These are phyloP conservation scores for Eleusine coracana DNA, from an alignment of 176 grass and related monocot genomes.

Conservation along the genomic window DNA sequence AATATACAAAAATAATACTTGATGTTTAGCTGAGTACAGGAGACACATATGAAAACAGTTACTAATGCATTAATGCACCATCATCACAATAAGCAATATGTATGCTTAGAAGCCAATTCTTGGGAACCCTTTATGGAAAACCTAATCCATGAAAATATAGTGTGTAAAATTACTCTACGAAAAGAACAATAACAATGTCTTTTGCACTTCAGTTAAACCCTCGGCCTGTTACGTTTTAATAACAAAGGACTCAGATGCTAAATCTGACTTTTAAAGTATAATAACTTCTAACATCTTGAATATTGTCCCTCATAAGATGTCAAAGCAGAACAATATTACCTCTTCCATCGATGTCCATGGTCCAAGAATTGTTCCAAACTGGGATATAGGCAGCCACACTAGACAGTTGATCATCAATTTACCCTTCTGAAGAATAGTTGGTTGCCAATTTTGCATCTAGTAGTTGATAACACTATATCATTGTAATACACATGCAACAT, in stretches of 20 bases:
- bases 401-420: slow-evolving; percentile 13
- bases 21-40: not conserved
- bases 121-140: not conserved
- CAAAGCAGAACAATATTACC: slow-evolving; percentile 30
- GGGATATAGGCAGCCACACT: not conserved
- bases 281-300: slow-evolving; percentile 33
- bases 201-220: not conserved
- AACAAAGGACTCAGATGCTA: not conserved
- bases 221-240: not conserved
- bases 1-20: too few species aligned
- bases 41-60: not conserved
- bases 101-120: not conserved
- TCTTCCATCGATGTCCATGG: slow-evolving; percentile 19
- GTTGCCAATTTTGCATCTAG: slow-evolving; percentile 6
- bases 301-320: slow-evolving; percentile 3
- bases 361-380: slow-evolving; percentile 3
- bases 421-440: not conserved
- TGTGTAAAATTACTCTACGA: not conserved
- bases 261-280: slow-evolving; percentile 17
- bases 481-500: slow-evolving; percentile 8
- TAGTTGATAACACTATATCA: slow-evolving; percentile 10
- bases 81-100: not conserved
- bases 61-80: not conserved
- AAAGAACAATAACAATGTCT: not conserved
- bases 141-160: not conserved